Evolutionary conservation across 2,329 filamentous ascomycete genomes (phyloP).

Genomic region (Penicillium crustosum): DNA sequence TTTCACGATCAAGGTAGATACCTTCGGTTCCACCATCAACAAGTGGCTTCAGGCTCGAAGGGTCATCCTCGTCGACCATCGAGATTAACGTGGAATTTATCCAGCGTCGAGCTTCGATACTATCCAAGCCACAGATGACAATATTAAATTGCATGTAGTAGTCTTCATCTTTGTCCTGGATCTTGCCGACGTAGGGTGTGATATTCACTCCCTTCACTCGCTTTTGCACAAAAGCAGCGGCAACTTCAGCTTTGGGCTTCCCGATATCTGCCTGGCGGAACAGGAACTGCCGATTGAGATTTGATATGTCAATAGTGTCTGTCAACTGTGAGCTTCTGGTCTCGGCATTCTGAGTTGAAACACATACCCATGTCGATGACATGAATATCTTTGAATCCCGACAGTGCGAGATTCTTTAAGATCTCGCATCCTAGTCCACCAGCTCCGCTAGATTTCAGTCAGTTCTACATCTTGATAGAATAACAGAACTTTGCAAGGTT

Average conservation of each 20-base stretch:
- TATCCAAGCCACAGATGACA: slow-evolving; percentile 91
- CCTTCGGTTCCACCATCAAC: slow-evolving; percentile 96
- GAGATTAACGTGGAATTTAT: slow-evolving; percentile 92
- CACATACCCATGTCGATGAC: slow-evolving; percentile 92
- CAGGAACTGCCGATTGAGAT: slow-evolving; percentile 95
- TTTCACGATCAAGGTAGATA: slow-evolving; percentile 28
- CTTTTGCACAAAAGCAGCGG: slow-evolving; percentile 84
- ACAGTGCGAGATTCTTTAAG: slow-evolving; percentile 90
- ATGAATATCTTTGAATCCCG: slow-evolving; percentile 94
- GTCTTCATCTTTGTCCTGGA: slow-evolving; percentile 92
- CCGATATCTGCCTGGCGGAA: slow-evolving; percentile 91
- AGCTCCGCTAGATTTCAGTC: slow-evolving; percentile 66
- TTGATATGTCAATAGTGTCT: slow-evolving; percentile 98
- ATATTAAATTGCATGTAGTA: slow-evolving; percentile 98
- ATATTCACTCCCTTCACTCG: slow-evolving; percentile 89
- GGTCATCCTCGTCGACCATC: slow-evolving; percentile 80
- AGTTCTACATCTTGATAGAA: background rate
- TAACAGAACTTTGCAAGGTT: background rate
- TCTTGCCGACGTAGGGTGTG: slow-evolving; percentile 88
- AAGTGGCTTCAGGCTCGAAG: slow-evolving; percentile 85
- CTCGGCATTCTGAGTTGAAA: background rate
- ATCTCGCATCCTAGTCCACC: slow-evolving; percentile 96
- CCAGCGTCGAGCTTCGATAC: slow-evolving; percentile 96
- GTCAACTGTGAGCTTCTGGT: background rate
- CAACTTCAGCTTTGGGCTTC: slow-evolving; percentile 89